Evolutionary conservation across 2,329 filamentous ascomycete genomes (phyloP), one percentile per base, ranked within the genome.

Genomic region (Pseudogymnoascus sp.): DNA sequence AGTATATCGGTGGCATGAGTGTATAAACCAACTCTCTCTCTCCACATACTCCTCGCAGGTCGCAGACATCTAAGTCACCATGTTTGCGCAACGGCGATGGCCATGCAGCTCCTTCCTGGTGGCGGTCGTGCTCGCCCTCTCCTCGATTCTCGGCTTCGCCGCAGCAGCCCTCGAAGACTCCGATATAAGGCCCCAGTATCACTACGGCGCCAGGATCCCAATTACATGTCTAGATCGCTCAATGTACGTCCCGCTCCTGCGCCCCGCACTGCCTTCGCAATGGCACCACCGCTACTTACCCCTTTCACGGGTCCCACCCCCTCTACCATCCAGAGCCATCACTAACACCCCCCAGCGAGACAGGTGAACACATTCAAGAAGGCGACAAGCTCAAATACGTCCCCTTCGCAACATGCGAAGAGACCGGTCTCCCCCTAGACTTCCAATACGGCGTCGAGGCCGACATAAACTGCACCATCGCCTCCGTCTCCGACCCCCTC

Each of bases 381-480:
- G 81, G 82, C 37, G 88, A 95, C 72, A 88, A 96, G 74, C 85
- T 97, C 63, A 84, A 96, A 82, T 97, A 95, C 82, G 87, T 95
- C 50, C 91, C 93, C 40, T 97, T 97, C 76, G 90, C 90, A 24
- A 81, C 82, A 35, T 97, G 95, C 83, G 90, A 92, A 76, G 95
- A 97, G 76, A 97, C 95, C 11, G 81, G 81, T 47, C 82, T 84
- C 60, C 88, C 93, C 0, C 86, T 99, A 70, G 86, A 95, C 71
- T 87, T 99, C 74, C 83, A 85, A 74, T 97, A 96, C 78, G 93
- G 93, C 74, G 77, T 89, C 68, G 90, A 93, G 73, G 78, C 77
- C 77, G 92, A 96, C 74, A 77, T 91, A 69, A 93, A 93, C 78
- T 95, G 90, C 80, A 95, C 90, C 63, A 86, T 95, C 70, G 80